phyloP scores from a whole-genome alignment of 2,329 filamentous ascomycete species.

The Fusarium pseudoanthophilum region DNA sequence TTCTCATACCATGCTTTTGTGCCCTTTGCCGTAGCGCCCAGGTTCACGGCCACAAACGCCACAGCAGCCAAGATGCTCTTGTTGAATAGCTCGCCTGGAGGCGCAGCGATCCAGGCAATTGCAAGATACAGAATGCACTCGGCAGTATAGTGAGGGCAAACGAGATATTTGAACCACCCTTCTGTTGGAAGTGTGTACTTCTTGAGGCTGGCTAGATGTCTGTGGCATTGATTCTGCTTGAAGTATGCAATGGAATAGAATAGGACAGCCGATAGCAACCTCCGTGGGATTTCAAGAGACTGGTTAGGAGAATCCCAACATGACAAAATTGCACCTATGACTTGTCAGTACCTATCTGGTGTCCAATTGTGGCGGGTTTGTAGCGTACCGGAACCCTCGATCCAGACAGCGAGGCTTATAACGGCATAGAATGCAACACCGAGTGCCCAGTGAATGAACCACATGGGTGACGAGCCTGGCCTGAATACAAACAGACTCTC shows the following conservation, averaged over 20 bases:
- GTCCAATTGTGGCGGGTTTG: not conserved
- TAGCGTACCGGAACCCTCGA: conserved; percentile 78
- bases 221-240: conserved; percentile 80
- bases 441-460: conserved; percentile 82
- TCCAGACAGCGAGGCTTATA: conserved; percentile 82
- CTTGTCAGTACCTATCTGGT: conserved; percentile 14
- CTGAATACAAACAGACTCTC: conserved; percentile 76
- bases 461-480: conserved; percentile 78
- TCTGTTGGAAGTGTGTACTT: conserved; percentile 86
- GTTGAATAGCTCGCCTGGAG: conserved; percentile 73
- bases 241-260: conserved; percentile 76
- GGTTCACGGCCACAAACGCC: conserved; percentile 80
- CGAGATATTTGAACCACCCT: conserved; percentile 75
- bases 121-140: conserved; percentile 87
- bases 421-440: conserved; percentile 81
- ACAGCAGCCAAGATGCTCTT: conserved; percentile 76
- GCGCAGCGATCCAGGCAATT: conserved; percentile 80
- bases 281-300: conserved; percentile 36
- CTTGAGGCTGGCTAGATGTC: conserved; percentile 73
- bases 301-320: conserved; percentile 45
- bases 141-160: conserved; percentile 92
- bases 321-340: conserved; percentile 48
- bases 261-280: conserved; percentile 59
- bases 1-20: conserved; percentile 82
- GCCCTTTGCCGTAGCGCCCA: conserved; percentile 81